A percentile compares a stretch with the other conserved stretches of the same genome.
These are phyloP conservation scores for Scheffersomyces amazonensis DNA, from an alignment of 805 yeast species.

Conservation along the genomic window DNA sequence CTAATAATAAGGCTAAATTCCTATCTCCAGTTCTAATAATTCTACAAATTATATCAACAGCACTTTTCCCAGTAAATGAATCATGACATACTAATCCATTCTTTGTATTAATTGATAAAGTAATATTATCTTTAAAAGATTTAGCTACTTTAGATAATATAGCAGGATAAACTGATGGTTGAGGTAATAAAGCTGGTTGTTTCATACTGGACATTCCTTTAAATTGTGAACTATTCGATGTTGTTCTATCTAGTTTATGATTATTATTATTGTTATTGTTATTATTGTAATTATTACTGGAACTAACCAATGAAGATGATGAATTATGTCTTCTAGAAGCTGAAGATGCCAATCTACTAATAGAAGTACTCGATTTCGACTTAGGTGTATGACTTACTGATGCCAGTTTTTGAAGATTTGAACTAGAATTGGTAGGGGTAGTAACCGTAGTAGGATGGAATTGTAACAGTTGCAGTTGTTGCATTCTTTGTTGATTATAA, in stretches of 20 bases:
- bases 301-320: slow-evolving; percentile 25
- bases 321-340: slow-evolving; percentile 40
- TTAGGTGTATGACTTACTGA: slow-evolving; percentile 27
- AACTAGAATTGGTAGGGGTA: slow-evolving; percentile 1
- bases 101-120: slow-evolving; percentile 75
- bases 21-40: slow-evolving; percentile 89
- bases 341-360: slow-evolving; percentile 38
- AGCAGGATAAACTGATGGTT: slow-evolving; percentile 87
- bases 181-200: background rate
- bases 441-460: slow-evolving; percentile 1
- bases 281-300: no score
- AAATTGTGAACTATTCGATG: slow-evolving; percentile 21
- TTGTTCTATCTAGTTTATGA: slow-evolving; percentile 24
- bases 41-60: slow-evolving; percentile 85
- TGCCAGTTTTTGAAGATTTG: slow-evolving; percentile 9
- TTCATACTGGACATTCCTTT: background rate
- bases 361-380: slow-evolving; percentile 39
- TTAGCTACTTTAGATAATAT: slow-evolving; percentile 80
- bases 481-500: slow-evolving; percentile 1
- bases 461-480: slow-evolving; percentile 1
- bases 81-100: slow-evolving; percentile 91
- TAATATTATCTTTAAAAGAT: slow-evolving; percentile 66
- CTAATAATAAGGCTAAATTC: slow-evolving; percentile 81
- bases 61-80: slow-evolving; percentile 90
- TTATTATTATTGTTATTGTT: background rate